These are phyloP conservation scores for Bryoglossum gracile DNA, from an alignment of 495 filamentous ascomycete genomes.

Conservation along the genomic window DNA sequence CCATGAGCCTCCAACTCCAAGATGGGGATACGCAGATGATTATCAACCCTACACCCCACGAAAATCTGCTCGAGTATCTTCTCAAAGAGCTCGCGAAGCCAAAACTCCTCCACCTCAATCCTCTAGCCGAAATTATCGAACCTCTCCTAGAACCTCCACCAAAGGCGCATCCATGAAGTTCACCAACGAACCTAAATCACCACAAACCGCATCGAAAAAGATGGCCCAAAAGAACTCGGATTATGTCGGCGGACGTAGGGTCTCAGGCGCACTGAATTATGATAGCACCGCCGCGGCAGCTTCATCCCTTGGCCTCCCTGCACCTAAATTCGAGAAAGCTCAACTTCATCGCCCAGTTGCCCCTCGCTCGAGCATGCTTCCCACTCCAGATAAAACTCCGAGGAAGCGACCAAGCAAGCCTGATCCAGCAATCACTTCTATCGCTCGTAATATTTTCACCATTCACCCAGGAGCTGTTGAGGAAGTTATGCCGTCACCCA, in stretches of 20 bases:
- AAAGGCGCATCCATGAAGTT: slow-evolving; percentile 25
- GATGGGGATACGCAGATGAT: slow-evolving; percentile 58
- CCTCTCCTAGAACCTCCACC: slow-evolving; percentile 35
- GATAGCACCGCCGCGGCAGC: slow-evolving; percentile 32
- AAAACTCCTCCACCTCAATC: slow-evolving; percentile 27
- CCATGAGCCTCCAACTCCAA: slow-evolving; percentile 65
- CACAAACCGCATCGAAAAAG: slow-evolving; percentile 46
- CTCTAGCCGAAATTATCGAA: slow-evolving; percentile 29
- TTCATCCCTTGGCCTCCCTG: slow-evolving; percentile 29
- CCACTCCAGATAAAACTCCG: slow-evolving; percentile 88
- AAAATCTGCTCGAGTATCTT: slow-evolving; percentile 46
- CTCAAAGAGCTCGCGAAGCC: slow-evolving; percentile 17
- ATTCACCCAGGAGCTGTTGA: slow-evolving; percentile 36
- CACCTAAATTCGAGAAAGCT: slow-evolving; percentile 15
- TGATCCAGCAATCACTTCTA: slow-evolving; percentile 48
- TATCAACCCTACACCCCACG: slow-evolving; percentile 64
- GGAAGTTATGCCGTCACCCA: slow-evolving; percentile 52
- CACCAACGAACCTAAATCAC: slow-evolving; percentile 28
- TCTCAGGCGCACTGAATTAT: slow-evolving; percentile 32
- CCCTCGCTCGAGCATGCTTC: slow-evolving; percentile 50
- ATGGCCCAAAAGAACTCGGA: slow-evolving; percentile 27
- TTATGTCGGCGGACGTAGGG: slow-evolving; percentile 30
- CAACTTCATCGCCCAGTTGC: slow-evolving; percentile 12
- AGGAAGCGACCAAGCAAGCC: slow-evolving; percentile 54
- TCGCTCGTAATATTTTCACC: slow-evolving; percentile 71